Base-by-base conservation (phyloP, 1,284 basidiomycete genomes). In the Leccinum subatratum region DNA sequence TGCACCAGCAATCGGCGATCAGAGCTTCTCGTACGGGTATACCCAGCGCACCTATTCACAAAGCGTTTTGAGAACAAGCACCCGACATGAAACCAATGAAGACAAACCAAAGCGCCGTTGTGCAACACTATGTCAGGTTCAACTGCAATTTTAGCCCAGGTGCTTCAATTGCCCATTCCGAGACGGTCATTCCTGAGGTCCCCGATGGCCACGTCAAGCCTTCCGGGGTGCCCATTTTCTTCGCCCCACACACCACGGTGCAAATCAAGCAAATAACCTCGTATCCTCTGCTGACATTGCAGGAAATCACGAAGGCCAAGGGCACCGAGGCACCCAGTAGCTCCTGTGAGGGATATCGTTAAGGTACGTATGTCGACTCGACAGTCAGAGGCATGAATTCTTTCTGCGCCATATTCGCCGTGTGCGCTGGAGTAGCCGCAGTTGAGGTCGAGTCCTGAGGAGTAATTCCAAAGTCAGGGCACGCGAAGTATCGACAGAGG, bases 321-420 rank as follows among this genome's bases (percentile, higher is more conserved):
- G 4, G 94, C 95, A 30, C 97, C 97, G 14, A 99, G 83, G 84
- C 96, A 99, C 6, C 97, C 97, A 18, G 97, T 98, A 1, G 94
- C 96, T 32, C 97, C 97, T 11, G 97, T 99, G 58, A 99, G 85
- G 82, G 99, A 96, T 18, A 98, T 86, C 0, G 92, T 94, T 58
- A 95, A 71, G 25, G 82, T 78, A 67, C 82, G 85, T 37, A 79
- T 77, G 9, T 79, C 71, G 72, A 99, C 69, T 88, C 86, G 32
- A 85, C 72, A 20, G 77, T 70, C 0, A 74, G 72, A 3, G 73
- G 67, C 9, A 72, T 60, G 7, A 70, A 4, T 42, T 69, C 72
- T 64, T 68, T 73, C 20, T 64, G 63, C 51, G 9, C 28, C 5
- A 72, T 75, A 32, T 77, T 69, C 42, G 68, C 65, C 11, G 68